Conservation (phyloP, 345 rosid species). For the Eucalyptus victrix region DNA sequence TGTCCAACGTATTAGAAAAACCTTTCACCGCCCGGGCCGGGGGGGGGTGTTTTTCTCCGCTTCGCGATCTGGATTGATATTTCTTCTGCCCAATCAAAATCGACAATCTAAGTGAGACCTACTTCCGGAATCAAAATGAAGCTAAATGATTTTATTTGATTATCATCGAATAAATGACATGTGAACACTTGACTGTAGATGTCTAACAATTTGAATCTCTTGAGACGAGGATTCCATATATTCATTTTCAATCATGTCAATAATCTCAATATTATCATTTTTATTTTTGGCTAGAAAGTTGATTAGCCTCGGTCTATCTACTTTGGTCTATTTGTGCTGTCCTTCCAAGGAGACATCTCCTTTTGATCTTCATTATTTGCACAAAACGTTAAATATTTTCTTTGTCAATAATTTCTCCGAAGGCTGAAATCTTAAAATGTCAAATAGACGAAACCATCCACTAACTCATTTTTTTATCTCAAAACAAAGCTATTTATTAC, state of each 20-base stretch:
- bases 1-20: too few species aligned
- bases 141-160: background rate
- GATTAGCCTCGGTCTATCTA: fast-evolving
- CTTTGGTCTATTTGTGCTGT: background rate
- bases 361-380: background rate
- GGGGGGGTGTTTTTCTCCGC: too few species aligned
- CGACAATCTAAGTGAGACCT: background rate
- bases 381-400: background rate
- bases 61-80: too few species aligned
- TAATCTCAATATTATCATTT: background rate
- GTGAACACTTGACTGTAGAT: background rate
- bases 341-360: background rate
- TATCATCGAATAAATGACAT: background rate
- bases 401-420: background rate
- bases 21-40: too few species aligned
- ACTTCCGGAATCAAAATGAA: background rate
- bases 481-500: background rate
- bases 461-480: background rate
- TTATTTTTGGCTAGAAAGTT: background rate
- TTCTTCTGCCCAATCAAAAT: too few species aligned
- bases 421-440: background rate
- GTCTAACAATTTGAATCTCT: background rate
- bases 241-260: background rate
- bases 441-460: background rate
- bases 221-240: too few species aligned